phyloP scores from a whole-genome alignment of 257 asterid species.

The Solanum chilense region DNA sequence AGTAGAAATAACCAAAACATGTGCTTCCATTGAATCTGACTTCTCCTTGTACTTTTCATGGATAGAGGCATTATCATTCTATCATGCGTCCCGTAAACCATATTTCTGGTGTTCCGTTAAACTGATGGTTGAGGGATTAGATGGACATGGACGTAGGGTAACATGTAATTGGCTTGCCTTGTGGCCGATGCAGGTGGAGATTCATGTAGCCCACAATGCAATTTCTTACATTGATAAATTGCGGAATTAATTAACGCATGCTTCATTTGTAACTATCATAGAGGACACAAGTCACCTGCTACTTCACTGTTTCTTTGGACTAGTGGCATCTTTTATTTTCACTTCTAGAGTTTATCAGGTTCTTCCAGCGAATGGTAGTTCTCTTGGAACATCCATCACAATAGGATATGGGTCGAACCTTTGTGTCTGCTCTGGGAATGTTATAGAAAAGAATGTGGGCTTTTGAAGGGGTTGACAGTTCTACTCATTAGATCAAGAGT shows the following conservation, averaged over 20 bases:
- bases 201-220: background rate
- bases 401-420: background rate
- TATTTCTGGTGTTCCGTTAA: background rate
- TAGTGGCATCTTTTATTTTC: background rate
- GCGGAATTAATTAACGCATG: background rate
- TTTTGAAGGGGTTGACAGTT: background rate
- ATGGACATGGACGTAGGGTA: background rate
- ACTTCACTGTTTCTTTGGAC: background rate
- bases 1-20: background rate
- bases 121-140: background rate
- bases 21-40: background rate
- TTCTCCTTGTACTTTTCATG: background rate
- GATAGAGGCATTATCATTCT: background rate
- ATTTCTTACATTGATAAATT: background rate
- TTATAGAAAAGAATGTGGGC: background rate
- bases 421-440: background rate
- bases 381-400: background rate
- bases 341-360: background rate
- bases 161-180: background rate
- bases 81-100: background rate
- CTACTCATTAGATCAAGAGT: background rate
- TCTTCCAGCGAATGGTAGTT: background rate
- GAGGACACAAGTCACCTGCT: background rate
- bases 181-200: background rate
- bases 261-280: background rate